Evolutionary conservation across 2,329 filamentous ascomycete genomes (phyloP), one percentile per base, ranked within the genome.

Genomic region (Apiospora malaysiana): DNA sequence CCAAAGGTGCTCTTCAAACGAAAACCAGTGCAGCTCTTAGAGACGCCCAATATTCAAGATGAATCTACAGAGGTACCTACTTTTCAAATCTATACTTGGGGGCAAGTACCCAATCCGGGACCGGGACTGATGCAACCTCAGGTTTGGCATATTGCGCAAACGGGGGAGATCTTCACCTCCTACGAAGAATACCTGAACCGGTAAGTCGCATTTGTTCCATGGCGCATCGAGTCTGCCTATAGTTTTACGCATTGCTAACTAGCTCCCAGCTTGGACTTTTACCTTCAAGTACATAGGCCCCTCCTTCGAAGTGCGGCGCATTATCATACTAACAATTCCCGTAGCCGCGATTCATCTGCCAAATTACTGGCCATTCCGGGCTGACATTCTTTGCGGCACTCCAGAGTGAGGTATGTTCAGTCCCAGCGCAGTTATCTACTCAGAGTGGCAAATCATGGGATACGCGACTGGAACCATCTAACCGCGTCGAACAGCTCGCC

Each of bases 311-410:
- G 25, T 32, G 32, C 46, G 27, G 37, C 68, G 43, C 68, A 43
- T 69, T 21, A 10, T 46, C 47, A 25, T 32, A 69, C 66, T 68
- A 46, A 68, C 43, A 47, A 12, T 14, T n/a, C 21, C 42, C 67
- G 59, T 76, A 95, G 91, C 93, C 91, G 78, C 91, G 92, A 70
- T 99, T 98, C 81, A 97, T 97, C 72, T 97, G 97, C 82, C 93
- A 97, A 80, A 97, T 98, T 75, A 97, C 94, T 16, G 96, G 96
- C 69, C 95, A 97, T 81, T 97, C 94, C 42, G 92, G 92, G 69
- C 86, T 98, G 75, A 95, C 90, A 4, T 99, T 97, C 82, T 98
- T 98, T 78, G 94, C 97, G 75, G 96, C 96, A 37, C 88, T 95
- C 42, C 91, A 93, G 81, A 97, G 94, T 83, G 94, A 98, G 89